Percentiles rank a stretch among this genome's conserved stretches.
Evolutionary conservation across 1,284 basidiomycete species (phyloP).

Genomic region (Blastosporella zonata): DNA sequence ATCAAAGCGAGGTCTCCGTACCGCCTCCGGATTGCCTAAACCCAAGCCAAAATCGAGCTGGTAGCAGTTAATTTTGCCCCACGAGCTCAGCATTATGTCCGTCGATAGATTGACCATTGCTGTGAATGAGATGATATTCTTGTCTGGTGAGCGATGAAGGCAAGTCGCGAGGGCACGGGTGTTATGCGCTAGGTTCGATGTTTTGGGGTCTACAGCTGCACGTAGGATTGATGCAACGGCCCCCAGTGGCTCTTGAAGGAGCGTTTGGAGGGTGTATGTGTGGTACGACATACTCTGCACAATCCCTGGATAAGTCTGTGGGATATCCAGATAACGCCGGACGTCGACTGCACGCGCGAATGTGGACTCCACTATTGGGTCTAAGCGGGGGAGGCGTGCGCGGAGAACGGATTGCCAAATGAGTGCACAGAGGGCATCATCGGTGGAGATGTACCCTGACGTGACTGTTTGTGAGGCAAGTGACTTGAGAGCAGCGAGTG

Average conservation of each 20-base stretch:
- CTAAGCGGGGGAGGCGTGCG: conserved; percentile 24
- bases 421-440: conserved; percentile 27
- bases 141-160: conserved; percentile 18
- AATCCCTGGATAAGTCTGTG: conserved; percentile 25
- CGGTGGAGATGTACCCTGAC: conserved; percentile 25
- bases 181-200: conserved; percentile 19
- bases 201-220: conserved; percentile 19
- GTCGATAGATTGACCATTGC: conserved; percentile 18
- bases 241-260: conserved; percentile 22
- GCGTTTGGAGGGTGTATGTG: conserved; percentile 16
- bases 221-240: conserved; percentile 24
- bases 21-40: conserved; percentile 25
- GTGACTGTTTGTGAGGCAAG: conserved; percentile 17
- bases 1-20: conserved; percentile 24
- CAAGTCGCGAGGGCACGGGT: conserved; percentile 25
- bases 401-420: conserved; percentile 27
- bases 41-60: conserved; percentile 25
- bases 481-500: conserved; percentile 20
- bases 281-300: conserved; percentile 27
- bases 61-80: conserved; percentile 24
- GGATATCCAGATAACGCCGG: conserved; percentile 24
- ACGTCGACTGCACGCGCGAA: conserved; percentile 27
- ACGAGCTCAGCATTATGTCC: conserved; percentile 29
- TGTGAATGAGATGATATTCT: conserved; percentile 17
- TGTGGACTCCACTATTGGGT: conserved; percentile 13